These are phyloP conservation scores for Neurospora cerealis DNA, from an alignment of 495 filamentous ascomycete species.

Conservation along the genomic window DNA sequence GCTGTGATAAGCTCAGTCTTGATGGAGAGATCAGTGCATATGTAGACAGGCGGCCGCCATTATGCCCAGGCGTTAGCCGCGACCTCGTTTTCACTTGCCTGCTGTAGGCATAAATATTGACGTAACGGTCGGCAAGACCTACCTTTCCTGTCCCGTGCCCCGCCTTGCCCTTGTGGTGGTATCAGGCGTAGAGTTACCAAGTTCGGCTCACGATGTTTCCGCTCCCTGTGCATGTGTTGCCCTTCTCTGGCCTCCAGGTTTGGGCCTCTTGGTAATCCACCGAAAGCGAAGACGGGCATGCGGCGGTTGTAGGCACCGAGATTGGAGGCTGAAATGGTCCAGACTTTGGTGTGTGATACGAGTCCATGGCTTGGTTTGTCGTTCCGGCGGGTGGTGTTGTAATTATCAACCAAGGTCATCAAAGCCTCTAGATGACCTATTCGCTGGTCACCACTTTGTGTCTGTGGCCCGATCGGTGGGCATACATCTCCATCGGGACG, in stretches of 20 bases:
- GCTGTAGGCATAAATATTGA: neutral
- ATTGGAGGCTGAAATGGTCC: neutral
- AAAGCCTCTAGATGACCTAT: neutral
- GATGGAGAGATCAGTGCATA: neutral
- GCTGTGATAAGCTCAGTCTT: neutral
- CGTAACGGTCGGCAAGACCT: neutral
- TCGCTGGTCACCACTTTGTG: constrained; percentile 4
- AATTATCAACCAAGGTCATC: neutral
- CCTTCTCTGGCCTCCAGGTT: neutral
- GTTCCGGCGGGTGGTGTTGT: neutral
- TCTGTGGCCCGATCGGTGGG: constrained; percentile 15
- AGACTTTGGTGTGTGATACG: neutral
- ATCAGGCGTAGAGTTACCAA: neutral
- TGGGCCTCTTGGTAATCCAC: neutral
- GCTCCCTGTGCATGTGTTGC: neutral
- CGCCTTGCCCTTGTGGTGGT: neutral
- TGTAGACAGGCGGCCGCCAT: neutral
- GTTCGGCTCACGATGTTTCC: neutral
- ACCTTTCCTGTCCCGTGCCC: neutral
- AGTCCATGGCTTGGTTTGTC: neutral
- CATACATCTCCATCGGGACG: constrained; percentile 14
- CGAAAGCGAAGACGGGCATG: neutral
- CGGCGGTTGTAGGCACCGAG: neutral
- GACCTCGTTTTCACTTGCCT: neutral
- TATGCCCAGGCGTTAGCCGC: neutral